Evolutionary conservation across 2,329 filamentous ascomycete species (phyloP).

Genomic region (Calonectria pseudoturangicola): DNA sequence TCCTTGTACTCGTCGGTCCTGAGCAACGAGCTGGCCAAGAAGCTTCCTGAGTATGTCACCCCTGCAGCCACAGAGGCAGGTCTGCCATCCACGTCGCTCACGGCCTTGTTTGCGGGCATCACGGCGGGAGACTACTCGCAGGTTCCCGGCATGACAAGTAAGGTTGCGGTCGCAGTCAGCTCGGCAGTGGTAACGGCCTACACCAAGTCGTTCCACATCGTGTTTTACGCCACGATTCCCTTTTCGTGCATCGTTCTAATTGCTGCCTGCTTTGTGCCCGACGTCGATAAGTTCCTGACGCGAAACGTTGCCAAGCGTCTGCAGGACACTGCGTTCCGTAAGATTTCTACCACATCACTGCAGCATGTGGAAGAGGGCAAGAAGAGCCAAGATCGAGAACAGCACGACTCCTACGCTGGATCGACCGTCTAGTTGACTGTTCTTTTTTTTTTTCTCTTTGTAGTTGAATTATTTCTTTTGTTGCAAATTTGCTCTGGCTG

Average conservation of each 20-base stretch:
- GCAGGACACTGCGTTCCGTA: constrained; percentile 51
- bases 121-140: constrained; percentile 55
- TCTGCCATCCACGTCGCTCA: constrained; percentile 58
- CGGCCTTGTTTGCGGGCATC: constrained; percentile 59
- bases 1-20: constrained; percentile 62
- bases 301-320: constrained; percentile 66
- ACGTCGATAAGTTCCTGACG: constrained; percentile 65
- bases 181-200: constrained; percentile 63
- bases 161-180: constrained; percentile 59
- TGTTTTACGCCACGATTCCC: constrained; percentile 64
- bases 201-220: constrained; percentile 63
- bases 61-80: constrained; percentile 60
- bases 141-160: constrained; percentile 59
- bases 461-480: constrained; percentile 3
- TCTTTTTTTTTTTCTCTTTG: background rate
- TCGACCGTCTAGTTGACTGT: constrained; percentile 3
- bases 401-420: background rate
- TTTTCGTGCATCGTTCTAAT: constrained; percentile 63
- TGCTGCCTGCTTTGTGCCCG: constrained; percentile 61
- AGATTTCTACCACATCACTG: constrained; percentile 17
- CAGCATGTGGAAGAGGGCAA: constrained; percentile 22
- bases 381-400: background rate
- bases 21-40: constrained; percentile 59
- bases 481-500: background rate
- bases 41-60: constrained; percentile 59